Percentiles rank a stretch among this genome's conserved stretches.
These are phyloP conservation scores for Herpetomonas tarakana DNA, from an alignment of 208 protist genomes.

Conservation along the genomic window DNA sequence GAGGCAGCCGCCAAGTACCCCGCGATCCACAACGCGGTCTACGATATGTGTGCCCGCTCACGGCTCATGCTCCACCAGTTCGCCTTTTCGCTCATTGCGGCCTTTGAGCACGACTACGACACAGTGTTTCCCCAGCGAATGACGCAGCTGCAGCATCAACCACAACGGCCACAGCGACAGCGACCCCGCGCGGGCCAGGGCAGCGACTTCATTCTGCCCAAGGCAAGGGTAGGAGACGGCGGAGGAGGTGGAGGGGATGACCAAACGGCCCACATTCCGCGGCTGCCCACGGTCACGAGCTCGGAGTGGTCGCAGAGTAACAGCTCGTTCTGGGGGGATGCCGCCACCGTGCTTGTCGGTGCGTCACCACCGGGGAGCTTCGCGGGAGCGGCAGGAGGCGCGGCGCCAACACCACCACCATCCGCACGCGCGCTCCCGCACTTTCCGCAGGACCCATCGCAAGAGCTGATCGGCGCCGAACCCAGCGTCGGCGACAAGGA, in stretches of 20 bases:
- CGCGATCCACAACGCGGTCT: constrained; percentile 39
- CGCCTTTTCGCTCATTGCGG: constrained; percentile 57
- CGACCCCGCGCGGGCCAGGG: background rate
- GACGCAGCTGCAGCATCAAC: background rate
- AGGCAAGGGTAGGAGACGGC: background rate
- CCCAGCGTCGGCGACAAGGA: background rate
- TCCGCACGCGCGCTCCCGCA: too few species aligned
- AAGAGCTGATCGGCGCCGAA: background rate
- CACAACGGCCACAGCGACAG: background rate
- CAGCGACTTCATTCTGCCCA: background rate
- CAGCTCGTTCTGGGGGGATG: background rate
- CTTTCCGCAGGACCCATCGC: too few species aligned
- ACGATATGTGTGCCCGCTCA: constrained; percentile 70
- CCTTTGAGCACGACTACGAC: constrained; percentile 47
- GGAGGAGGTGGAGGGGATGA: background rate
- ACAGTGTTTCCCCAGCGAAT: constrained; percentile 27
- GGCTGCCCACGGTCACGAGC: background rate
- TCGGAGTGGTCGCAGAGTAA: background rate
- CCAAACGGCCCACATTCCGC: background rate
- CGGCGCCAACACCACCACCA: background rate
- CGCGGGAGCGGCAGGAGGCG: background rate
- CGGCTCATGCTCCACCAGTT: constrained; percentile 62
- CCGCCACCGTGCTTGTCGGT: background rate
- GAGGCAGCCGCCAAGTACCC: constrained; percentile 36
- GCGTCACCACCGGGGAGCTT: background rate